Base-by-base conservation (phyloP, 148 eudicot species). In the Dysphania ambrosioides region DNA sequence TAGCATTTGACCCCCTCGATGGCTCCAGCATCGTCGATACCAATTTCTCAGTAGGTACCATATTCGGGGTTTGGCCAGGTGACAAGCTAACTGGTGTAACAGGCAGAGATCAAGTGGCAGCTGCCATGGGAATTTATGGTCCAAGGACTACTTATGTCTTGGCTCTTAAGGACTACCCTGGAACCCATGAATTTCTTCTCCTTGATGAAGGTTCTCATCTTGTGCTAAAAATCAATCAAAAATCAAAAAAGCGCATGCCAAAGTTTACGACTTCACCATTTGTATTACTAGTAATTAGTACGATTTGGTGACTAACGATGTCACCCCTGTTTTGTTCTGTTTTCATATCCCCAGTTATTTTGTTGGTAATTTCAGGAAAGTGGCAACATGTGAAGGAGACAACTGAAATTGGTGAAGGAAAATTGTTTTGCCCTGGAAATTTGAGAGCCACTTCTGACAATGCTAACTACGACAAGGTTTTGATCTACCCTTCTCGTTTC, bases 21-120 rank as follows among this genome's bases (percentile, higher is more conserved):
- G 99, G 99, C 24, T 96, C 99, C 31, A 96, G 99, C 78, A 96
- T 96, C 23, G 97, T 96, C 8, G 99, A 96, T 85, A 96, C 99
- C 47, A 96, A 96, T 74, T 96, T 96, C 91, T 90, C 99, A 5
- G 99, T 96, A 30, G 99, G 99, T 26, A 96, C 99, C 73, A 96
- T 96, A 58, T 96, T 96, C 64, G 99, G 99, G 12, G 99, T 96
- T 57, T 96, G 97, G 99, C 97, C 99, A 6, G 99, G 99, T 44
- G 99, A 92, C 76, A 96, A 96, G 84, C 83, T 96, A 65, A 90
- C 97, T 0, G 99, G 97, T 7, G 88, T 96, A n/a, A 92, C 91
- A 0, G 99, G 99, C n/a, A 66, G 85, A 75, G 92, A 92, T 75
- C 99, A 96, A 83, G 99, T 89, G 63, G 99, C 99, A 75, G 93